Evolutionary conservation across 2,329 filamentous ascomycete genomes (phyloP).

Genomic region (Pyrenochaeta sp.): DNA sequence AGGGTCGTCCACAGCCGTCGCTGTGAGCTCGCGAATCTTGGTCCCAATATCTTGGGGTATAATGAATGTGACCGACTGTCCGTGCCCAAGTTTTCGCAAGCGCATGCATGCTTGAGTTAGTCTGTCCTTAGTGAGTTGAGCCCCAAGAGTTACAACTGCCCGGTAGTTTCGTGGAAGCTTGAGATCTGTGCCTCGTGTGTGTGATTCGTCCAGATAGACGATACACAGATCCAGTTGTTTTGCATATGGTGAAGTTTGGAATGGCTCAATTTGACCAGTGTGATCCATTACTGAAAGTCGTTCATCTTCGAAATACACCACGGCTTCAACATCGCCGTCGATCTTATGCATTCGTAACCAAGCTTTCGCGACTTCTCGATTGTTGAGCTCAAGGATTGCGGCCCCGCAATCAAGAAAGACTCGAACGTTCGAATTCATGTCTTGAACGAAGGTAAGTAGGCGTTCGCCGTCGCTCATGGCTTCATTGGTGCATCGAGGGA

Average conservation of each 20-base stretch:
- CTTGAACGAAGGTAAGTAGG: slow-evolving; percentile 51
- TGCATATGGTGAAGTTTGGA: slow-evolving; percentile 60
- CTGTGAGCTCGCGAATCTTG: slow-evolving; percentile 55
- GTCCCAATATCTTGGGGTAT: slow-evolving; percentile 65
- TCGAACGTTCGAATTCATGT: slow-evolving; percentile 49
- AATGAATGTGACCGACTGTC: slow-evolving; percentile 70
- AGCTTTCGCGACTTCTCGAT: slow-evolving; percentile 48
- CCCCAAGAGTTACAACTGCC: slow-evolving; percentile 73
- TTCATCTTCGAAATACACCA: slow-evolving; percentile 57
- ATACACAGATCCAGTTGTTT: slow-evolving; percentile 64
- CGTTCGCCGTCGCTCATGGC: slow-evolving; percentile 26
- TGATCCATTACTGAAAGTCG: slow-evolving; percentile 53
- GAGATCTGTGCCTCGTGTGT: slow-evolving; percentile 73
- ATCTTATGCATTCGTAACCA: slow-evolving; percentile 61
- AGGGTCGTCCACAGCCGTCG: background rate
- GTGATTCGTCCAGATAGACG: slow-evolving; percentile 72
- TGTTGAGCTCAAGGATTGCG: slow-evolving; percentile 67
- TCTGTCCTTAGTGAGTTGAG: slow-evolving; percentile 71
- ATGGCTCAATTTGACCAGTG: slow-evolving; percentile 43
- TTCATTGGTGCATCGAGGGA: slow-evolving; percentile 52
- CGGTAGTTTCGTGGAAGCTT: slow-evolving; percentile 68
- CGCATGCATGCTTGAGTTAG: slow-evolving; percentile 71
- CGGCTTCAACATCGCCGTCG: slow-evolving; percentile 54
- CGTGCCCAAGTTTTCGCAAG: slow-evolving; percentile 64
- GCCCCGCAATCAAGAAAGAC: slow-evolving; percentile 75